Evolutionary conservation across 2,329 filamentous ascomycete genomes (phyloP).

Genomic region (Clarireedia hainanense): DNA sequence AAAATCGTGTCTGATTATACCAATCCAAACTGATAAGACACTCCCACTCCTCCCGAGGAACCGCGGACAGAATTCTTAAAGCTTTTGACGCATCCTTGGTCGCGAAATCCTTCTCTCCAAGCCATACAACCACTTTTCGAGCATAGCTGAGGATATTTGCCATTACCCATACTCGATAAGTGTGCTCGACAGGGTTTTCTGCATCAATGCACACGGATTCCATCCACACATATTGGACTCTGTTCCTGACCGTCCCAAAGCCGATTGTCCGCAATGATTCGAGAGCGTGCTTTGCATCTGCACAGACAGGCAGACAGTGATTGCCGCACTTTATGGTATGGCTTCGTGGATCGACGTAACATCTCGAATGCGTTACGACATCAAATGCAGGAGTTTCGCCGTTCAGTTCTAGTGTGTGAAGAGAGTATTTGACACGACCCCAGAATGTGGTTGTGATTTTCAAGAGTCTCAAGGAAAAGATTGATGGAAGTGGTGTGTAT

Average conservation of each 20-base stretch:
- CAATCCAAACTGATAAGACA: background rate
- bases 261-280: background rate
- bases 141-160: constrained; percentile 11
- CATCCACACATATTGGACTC: constrained; percentile 8
- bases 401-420: background rate
- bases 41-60: constrained; percentile 1
- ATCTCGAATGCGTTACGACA: background rate
- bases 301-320: background rate
- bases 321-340: background rate
- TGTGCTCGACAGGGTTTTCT: constrained; percentile 9
- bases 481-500: background rate
- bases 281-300: background rate
- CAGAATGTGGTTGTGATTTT: background rate
- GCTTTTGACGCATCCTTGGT: constrained; percentile 1
- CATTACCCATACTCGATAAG: constrained; percentile 11
- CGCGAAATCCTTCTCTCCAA: constrained; percentile 8
- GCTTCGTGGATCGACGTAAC: background rate
- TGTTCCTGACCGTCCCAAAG: background rate
- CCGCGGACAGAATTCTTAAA: background rate
- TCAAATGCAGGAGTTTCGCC: background rate
- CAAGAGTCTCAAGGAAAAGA: constrained; percentile 1
- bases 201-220: constrained; percentile 13
- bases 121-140: constrained; percentile 8
- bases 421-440: background rate
- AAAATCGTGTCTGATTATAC: background rate